phyloP scores from a whole-genome alignment of 1,284 basidiomycete genomes.

The Pseudozyma thailandica region DNA sequence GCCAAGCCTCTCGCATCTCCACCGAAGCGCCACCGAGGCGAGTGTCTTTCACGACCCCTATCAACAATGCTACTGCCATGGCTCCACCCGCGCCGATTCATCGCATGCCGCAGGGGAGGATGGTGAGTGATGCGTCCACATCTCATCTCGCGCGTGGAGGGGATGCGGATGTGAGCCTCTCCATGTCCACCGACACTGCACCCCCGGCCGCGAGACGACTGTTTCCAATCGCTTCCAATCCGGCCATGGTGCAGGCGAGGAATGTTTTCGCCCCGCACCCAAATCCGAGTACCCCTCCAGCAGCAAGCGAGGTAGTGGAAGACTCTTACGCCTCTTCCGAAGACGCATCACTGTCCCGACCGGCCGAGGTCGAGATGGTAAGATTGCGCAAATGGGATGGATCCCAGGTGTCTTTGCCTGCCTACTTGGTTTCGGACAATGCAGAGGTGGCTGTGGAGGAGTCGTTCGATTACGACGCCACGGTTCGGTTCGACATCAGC shows the following conservation, averaged over 20 bases:
- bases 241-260: not conserved
- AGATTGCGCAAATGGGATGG: slow-evolving; percentile 35
- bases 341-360: not conserved
- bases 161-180: not conserved
- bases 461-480: slow-evolving; percentile 19
- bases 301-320: no score
- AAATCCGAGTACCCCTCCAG: no score
- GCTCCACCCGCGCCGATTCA: not conserved
- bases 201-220: not conserved
- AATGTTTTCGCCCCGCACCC: no score
- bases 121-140: not conserved
- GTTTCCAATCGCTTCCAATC: not conserved
- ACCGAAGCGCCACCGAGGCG: not conserved
- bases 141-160: not conserved
- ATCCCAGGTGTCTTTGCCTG: slow-evolving; percentile 1
- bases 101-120: not conserved
- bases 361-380: slow-evolving; percentile 2
- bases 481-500: not conserved
- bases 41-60: slow-evolving; percentile 11
- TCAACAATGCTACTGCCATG: not conserved
- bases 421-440: slow-evolving; percentile 10
- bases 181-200: not conserved
- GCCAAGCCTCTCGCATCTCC: not conserved
- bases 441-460: slow-evolving; percentile 12
- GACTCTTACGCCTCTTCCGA: no score